Percentiles rank a stretch among this genome's conserved stretches.
Conservation (phyloP, 225 moss, liverwort and hornwort genomes). For the Pseudisothecium myosuroides region DNA sequence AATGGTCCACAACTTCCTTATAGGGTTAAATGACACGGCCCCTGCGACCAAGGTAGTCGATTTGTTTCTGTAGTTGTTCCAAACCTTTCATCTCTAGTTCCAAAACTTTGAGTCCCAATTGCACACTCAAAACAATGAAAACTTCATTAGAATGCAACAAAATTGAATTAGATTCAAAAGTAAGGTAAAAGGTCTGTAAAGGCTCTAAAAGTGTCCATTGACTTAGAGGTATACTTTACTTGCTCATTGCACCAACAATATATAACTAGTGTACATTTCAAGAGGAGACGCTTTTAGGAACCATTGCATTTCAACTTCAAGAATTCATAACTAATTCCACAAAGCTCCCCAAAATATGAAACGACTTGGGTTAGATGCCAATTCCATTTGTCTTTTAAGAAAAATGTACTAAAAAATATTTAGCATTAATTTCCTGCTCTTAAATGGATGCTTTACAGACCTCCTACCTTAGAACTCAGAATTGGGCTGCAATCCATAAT, state of each 20-base stretch:
- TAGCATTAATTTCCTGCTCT: background rate
- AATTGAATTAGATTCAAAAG: background rate
- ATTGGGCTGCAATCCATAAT: background rate
- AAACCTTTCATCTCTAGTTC: background rate
- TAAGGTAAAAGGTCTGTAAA: accelerated
- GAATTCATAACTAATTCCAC: background rate
- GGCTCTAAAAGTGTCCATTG: background rate
- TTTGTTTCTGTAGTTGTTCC: background rate
- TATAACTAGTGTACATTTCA: background rate
- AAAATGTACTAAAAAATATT: background rate
- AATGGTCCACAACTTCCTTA: background rate
- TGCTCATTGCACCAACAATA: background rate
- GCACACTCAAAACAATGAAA: background rate
- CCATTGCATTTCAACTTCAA: background rate
- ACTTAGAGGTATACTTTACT: accelerated
- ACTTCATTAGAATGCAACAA: background rate
- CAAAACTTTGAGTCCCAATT: background rate
- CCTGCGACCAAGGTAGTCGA: accelerated
- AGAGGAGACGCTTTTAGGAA: background rate
- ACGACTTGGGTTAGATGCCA: background rate
- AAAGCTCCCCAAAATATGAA: background rate
- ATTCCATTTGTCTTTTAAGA: background rate
- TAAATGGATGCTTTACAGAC: background rate
- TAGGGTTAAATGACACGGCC: accelerated
- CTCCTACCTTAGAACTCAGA: background rate